phyloP scores from a whole-genome alignment of 331 rosid species.

The Arachis monticola region DNA sequence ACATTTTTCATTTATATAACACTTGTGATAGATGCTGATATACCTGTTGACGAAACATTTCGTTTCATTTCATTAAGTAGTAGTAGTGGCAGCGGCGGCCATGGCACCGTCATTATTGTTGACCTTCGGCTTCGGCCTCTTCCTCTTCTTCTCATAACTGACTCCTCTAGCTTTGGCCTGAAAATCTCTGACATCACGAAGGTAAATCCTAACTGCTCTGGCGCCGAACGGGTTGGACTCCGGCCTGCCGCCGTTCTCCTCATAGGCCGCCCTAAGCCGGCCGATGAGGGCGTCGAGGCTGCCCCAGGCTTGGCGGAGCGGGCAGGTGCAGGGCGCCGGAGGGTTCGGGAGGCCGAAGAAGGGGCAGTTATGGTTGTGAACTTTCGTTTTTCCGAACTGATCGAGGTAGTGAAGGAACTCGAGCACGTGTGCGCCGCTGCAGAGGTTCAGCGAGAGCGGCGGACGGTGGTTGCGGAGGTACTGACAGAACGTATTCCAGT shows the following conservation, averaged over 20 bases:
- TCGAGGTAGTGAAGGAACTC: slow-evolving; percentile 84
- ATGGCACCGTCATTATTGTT: slow-evolving; percentile 5
- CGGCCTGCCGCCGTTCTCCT: slow-evolving; percentile 75
- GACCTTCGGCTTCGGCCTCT: slow-evolving; percentile 64
- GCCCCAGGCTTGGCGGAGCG: slow-evolving; percentile 89
- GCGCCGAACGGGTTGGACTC: slow-evolving; percentile 82
- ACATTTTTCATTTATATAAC: no score
- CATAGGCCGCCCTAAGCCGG: slow-evolving; percentile 75
- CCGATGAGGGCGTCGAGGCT: slow-evolving; percentile 76
- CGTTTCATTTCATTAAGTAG: not conserved
- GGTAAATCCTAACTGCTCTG: slow-evolving; percentile 67
- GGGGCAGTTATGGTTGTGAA: slow-evolving; percentile 73
- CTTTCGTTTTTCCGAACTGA: slow-evolving; percentile 88
- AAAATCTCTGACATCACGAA: slow-evolving; percentile 85
- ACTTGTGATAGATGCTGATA: no score
- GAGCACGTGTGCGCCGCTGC: slow-evolving; percentile 76
- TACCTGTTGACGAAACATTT: no score
- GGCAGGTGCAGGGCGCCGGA: slow-evolving; percentile 85
- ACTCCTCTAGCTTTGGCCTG: slow-evolving; percentile 86
- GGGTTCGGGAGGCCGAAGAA: slow-evolving; percentile 84
- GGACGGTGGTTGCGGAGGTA: slow-evolving; percentile 77
- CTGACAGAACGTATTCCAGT: slow-evolving; percentile 93
- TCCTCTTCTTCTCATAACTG: slow-evolving; percentile 83
- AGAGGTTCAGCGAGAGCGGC: slow-evolving; percentile 59
- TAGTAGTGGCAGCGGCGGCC: not conserved